phyloP scores from a whole-genome alignment of 805 yeast species.

The Metschnikowia shivogae region DNA sequence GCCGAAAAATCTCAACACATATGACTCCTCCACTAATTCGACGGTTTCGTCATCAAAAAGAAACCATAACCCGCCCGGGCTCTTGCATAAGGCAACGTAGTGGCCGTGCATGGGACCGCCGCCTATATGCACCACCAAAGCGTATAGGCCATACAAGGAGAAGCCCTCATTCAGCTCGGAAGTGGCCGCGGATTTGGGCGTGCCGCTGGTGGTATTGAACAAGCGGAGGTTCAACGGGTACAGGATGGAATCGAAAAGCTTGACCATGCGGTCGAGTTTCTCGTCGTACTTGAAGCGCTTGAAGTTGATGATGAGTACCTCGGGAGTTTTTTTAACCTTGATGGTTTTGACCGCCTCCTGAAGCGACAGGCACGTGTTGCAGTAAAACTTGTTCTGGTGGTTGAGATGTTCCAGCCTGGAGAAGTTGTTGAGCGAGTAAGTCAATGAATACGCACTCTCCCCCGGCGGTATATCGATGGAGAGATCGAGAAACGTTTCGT shows the following conservation, averaged over 20 bases:
- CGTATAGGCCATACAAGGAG: slow-evolving; percentile 68
- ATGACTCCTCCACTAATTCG: slow-evolving; percentile 77
- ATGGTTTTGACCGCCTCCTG: slow-evolving; percentile 94
- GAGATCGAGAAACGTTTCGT: slow-evolving; percentile 82
- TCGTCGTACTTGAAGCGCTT: slow-evolving; percentile 93
- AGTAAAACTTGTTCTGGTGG: slow-evolving; percentile 86
- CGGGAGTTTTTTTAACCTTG: slow-evolving; percentile 73
- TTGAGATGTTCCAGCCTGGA: slow-evolving; percentile 81
- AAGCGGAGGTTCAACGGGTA: slow-evolving; percentile 73
- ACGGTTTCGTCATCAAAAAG: slow-evolving; percentile 94
- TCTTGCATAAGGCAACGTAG: slow-evolving; percentile 81
- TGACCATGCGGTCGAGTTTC: slow-evolving; percentile 71
- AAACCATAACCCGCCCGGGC: slow-evolving; percentile 79
- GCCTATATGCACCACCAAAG: slow-evolving; percentile 90
- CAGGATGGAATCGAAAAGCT: slow-evolving; percentile 77
- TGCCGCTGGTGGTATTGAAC: slow-evolving; percentile 51
- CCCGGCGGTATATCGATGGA: slow-evolving; percentile 79
- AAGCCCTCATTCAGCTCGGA: slow-evolving; percentile 10
- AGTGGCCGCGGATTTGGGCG: background rate
- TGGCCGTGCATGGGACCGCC: slow-evolving; percentile 99
- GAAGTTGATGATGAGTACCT: slow-evolving; percentile 74
- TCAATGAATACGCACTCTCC: slow-evolving; percentile 52
- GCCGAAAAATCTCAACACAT: slow-evolving; percentile 83
- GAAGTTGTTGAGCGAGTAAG: slow-evolving; percentile 76
- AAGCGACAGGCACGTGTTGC: slow-evolving; percentile 83